A percentile compares a stretch with the other conserved stretches of the same genome.
phyloP scores from a whole-genome alignment of 352 stramenopile genomes.

The Saprolegnia diclina region DNA sequence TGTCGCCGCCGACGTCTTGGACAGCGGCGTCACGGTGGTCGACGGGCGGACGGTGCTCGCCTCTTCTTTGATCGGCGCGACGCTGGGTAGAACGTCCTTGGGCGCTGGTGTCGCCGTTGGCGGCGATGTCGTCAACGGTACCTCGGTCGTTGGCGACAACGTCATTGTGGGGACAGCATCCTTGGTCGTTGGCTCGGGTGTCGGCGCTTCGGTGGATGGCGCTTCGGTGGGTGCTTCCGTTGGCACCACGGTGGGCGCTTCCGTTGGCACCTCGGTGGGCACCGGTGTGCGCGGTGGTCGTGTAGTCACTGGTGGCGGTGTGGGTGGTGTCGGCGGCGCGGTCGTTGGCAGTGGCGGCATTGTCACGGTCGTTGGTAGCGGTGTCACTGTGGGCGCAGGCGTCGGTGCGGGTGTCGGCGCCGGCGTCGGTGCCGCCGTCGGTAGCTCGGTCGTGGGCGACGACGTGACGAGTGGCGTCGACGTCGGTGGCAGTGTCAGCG shows the following conservation, averaged over 20 bases:
- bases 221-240: not conserved
- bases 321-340: not conserved
- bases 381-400: not conserved
- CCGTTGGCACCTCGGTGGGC: not conserved
- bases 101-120: not conserved
- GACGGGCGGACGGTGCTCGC: too few relatives aligned
- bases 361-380: not conserved
- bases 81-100: not conserved
- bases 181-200: too few relatives aligned
- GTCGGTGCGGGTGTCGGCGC: not conserved
- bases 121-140: not conserved
- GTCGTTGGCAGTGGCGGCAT: not conserved
- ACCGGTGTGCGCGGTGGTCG: not conserved
- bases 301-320: not conserved
- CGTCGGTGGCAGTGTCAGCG: not conserved
- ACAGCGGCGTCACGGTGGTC: not conserved
- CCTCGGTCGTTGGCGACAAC: not conserved
- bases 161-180: too few relatives aligned
- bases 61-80: too few relatives aligned
- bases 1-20: not conserved
- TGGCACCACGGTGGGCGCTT: not conserved
- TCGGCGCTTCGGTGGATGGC: not conserved
- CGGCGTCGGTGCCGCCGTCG: too few relatives aligned
- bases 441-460: not conserved
- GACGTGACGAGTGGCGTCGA: not conserved